phyloP scores from a whole-genome alignment of 805 yeast species.

The Cyberlindnera galapagoensis region DNA sequence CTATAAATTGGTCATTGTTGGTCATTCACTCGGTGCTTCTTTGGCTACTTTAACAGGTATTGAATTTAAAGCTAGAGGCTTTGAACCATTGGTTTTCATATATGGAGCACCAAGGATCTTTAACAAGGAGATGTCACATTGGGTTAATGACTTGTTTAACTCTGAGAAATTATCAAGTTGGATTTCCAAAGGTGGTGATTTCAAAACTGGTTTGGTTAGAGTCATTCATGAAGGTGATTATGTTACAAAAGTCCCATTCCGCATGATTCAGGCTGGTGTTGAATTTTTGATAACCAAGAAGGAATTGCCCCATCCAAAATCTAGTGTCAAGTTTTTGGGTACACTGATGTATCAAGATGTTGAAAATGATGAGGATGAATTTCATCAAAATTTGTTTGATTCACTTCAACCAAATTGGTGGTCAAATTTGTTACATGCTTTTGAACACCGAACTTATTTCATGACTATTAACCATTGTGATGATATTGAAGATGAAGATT shows the following conservation, averaged over 20 bases:
- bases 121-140: constrained; percentile 41
- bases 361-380: not conserved
- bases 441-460: constrained; percentile 33
- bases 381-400: not conserved
- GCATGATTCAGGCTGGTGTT: constrained; percentile 28
- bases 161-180: constrained; percentile 25
- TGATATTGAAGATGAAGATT: constrained; percentile 13
- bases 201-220: constrained; percentile 39
- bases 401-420: too few species aligned
- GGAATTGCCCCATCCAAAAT: constrained; percentile 30
- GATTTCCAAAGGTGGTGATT: constrained; percentile 11
- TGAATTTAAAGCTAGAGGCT: constrained; percentile 53
- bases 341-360: not conserved
- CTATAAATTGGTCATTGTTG: constrained; percentile 48
- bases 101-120: constrained; percentile 68
- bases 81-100: constrained; percentile 45
- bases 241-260: constrained; percentile 55
- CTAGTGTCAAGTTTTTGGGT: constrained; percentile 14
- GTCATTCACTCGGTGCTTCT: constrained; percentile 79
- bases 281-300: constrained; percentile 27
- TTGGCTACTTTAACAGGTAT: constrained; percentile 56
- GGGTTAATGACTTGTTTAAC: constrained; percentile 47
- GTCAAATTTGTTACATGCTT: constrained; percentile 27
- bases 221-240: constrained; percentile 52
- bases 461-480: constrained; percentile 28